Percentiles rank a stretch among this genome's conserved stretches.
Evolutionary conservation across 2,329 filamentous ascomycete genomes (phyloP).

Genomic region (Zymoseptoria crescenta): DNA sequence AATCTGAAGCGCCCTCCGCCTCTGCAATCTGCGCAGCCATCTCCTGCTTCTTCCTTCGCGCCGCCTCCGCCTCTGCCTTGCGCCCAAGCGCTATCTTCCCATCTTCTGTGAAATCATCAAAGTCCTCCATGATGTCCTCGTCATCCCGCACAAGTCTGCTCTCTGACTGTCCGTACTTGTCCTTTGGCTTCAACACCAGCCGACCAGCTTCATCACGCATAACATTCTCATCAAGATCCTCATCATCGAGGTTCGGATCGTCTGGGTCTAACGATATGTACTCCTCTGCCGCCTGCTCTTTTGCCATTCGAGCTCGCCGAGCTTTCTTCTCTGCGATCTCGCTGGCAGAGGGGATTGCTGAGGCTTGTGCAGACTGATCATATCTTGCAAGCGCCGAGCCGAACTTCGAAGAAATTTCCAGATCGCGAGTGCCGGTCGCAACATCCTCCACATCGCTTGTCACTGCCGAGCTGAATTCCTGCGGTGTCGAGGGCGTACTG

Average conservation of each 20-base stretch:
- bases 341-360: constrained; percentile 65
- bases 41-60: constrained; percentile 56
- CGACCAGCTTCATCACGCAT: constrained; percentile 35
- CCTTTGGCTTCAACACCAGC: constrained; percentile 46
- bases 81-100: constrained; percentile 69
- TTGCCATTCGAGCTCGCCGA: constrained; percentile 70
- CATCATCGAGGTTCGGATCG: constrained; percentile 40
- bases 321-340: constrained; percentile 90
- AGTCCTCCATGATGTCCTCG: constrained; percentile 87
- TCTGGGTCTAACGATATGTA: constrained; percentile 58
- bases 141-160: constrained; percentile 75
- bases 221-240: constrained; percentile 36
- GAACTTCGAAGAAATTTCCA: constrained; percentile 48
- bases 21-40: constrained; percentile 78
- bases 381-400: constrained; percentile 41
- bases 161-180: constrained; percentile 49
- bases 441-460: constrained; percentile 36
- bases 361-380: constrained; percentile 23
- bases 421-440: constrained; percentile 36
- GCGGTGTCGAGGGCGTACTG: constrained; percentile 76
- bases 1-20: constrained; percentile 39
- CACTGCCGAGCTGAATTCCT: constrained; percentile 41
- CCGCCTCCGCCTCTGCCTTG: constrained; percentile 66
- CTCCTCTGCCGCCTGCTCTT: constrained; percentile 50
- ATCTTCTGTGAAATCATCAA: constrained; percentile 70